Conservation (phyloP, 23 red algal species). For the Gracilariopsis chorda region DNA sequence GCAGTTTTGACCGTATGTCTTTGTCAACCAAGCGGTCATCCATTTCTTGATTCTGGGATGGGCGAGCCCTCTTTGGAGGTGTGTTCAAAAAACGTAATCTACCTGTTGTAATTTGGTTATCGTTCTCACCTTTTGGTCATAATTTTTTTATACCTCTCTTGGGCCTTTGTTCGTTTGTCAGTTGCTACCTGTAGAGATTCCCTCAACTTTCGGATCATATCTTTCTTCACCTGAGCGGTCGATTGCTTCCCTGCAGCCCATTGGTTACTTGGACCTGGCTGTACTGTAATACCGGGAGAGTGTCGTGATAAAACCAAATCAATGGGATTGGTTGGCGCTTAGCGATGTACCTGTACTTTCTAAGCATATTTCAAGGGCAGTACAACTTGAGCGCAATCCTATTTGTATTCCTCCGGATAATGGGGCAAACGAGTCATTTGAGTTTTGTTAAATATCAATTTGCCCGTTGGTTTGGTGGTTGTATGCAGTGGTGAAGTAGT, state of each 20-base stretch:
- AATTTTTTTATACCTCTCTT: background rate
- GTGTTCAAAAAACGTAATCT: no score
- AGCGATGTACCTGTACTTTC: background rate
- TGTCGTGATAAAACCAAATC: background rate
- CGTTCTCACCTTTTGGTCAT: no score
- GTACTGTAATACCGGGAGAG: no score
- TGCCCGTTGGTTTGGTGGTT: slow-evolving; percentile 38
- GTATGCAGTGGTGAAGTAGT: slow-evolving; percentile 21
- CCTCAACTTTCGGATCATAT: background rate
- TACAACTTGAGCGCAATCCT: background rate
- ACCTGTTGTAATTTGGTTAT: no score
- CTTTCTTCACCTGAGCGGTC: background rate
- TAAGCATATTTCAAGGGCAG: background rate
- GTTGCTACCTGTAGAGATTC: no score
- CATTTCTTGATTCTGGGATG: no score
- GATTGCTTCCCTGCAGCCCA: background rate
- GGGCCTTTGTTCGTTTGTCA: background rate
- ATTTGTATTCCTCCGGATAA: background rate
- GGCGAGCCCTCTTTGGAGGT: no score
- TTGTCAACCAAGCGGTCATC: no score
- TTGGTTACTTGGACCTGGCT: background rate
- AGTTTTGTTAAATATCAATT: background rate
- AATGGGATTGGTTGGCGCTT: background rate
- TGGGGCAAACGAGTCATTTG: no score
- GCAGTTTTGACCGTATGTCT: no score